Conservation (phyloP, 495 filamentous ascomycete genomes). For the Penicillium longicatenatum region DNA sequence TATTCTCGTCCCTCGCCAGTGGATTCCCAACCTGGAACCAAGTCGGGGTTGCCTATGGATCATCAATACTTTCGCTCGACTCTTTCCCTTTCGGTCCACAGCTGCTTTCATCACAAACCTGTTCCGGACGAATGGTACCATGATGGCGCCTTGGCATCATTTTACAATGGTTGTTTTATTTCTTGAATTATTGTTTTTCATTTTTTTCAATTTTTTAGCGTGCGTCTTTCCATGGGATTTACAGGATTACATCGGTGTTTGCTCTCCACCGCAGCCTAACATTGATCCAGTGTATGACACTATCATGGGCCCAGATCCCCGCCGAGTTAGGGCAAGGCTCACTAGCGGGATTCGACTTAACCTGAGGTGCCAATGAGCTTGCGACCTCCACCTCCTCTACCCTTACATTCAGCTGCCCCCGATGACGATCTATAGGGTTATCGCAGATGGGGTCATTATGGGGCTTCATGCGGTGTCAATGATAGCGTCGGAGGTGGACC, state of each 20-base stretch:
- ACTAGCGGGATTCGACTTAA: conserved; percentile 1
- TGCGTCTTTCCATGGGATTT: neutral
- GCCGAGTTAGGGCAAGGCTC: conserved; percentile 1
- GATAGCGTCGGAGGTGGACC: conserved; percentile 16
- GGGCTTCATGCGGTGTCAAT: conserved; percentile 3
- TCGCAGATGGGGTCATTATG: conserved; percentile 5
- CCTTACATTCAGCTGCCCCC: conserved; percentile 9
- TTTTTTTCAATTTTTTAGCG: conserved; percentile 4
- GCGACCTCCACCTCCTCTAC: conserved; percentile 9
- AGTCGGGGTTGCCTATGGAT: neutral
- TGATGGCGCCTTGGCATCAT: conserved; percentile 4
- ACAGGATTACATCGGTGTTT: neutral
- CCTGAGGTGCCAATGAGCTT: conserved; percentile 12
- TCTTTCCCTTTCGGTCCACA: neutral
- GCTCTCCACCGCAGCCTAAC: neutral
- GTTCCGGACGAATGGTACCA: neutral
- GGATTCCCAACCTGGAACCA: neutral
- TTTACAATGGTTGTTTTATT: neutral
- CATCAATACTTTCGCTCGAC: neutral
- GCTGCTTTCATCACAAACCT: conserved; percentile 7
- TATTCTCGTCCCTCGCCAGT: neutral
- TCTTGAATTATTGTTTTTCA: neutral
- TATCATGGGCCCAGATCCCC: conserved; percentile 16
- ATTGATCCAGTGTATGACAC: conserved; percentile 24
- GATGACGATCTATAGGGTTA: neutral